Percentiles rank a stretch among this genome's conserved stretches.
Conservation (phyloP, 768 basidiomycete genomes). For the Ramaria sp. region DNA sequence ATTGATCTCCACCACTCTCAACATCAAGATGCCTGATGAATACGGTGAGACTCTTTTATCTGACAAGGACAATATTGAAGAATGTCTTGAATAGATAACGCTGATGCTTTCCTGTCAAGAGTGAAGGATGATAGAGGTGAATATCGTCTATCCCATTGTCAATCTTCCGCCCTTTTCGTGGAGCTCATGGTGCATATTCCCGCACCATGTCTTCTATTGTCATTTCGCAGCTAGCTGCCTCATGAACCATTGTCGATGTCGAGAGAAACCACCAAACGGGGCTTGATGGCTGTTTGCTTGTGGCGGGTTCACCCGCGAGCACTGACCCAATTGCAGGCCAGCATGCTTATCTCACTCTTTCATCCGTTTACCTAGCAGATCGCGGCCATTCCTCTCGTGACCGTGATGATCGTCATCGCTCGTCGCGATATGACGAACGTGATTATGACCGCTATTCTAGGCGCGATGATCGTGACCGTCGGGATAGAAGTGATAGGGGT, state of each 20-base stretch:
- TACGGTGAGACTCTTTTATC: slow-evolving; percentile 1
- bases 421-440: slow-evolving; percentile 22
- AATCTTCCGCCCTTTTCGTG: slow-evolving; percentile 1
- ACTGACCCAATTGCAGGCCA: slow-evolving; percentile 9
- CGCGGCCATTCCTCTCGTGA: slow-evolving; percentile 34
- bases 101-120: slow-evolving; percentile 8
- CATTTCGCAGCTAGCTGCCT: slow-evolving; percentile 9
- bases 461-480: slow-evolving; percentile 41
- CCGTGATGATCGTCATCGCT: slow-evolving; percentile 42
- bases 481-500: slow-evolving; percentile 37
- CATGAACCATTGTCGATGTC: background rate
- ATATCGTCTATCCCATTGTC: background rate
- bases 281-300: slow-evolving; percentile 2
- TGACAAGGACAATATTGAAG: background rate
- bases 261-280: background rate
- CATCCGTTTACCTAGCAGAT: slow-evolving; percentile 21
- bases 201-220: slow-evolving; percentile 8
- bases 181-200: slow-evolving; percentile 9
- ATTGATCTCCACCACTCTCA: background rate
- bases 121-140: slow-evolving; percentile 10
- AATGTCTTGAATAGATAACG: slow-evolving; percentile 1
- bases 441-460: slow-evolving; percentile 10
- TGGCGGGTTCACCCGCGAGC: slow-evolving; percentile 2
- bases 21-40: slow-evolving; percentile 7
- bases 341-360: slow-evolving; percentile 9